Evolutionary conservation across 2,329 filamentous ascomycete species (phyloP).

Genomic region (Penicillium nordicum): DNA sequence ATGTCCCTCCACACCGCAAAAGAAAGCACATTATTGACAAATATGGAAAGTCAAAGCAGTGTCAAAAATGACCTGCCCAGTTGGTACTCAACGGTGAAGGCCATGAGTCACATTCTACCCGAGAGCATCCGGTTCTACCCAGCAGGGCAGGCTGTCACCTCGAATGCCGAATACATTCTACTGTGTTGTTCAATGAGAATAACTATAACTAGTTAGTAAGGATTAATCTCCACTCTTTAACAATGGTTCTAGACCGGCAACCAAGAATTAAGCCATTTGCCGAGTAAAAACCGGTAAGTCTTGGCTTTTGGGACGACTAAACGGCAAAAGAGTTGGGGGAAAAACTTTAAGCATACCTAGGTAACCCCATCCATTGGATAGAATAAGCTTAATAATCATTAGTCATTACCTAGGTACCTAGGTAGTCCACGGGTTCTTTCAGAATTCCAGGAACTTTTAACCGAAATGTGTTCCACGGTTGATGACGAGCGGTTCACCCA

Average conservation of each 20-base stretch:
- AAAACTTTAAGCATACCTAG: not conserved
- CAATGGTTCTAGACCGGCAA: not conserved
- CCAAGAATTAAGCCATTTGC: not conserved
- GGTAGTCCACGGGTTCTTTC: no score
- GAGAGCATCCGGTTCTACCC: not conserved
- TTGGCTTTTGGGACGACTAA: not conserved
- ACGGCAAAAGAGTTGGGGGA: not conserved
- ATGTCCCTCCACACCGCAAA: not conserved
- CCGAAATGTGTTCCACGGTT: not conserved
- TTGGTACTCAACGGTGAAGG: not conserved
- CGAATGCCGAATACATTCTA: not conserved
- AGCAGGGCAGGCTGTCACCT: not conserved
- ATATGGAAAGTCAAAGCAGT: not conserved
- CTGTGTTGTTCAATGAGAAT: not conserved
- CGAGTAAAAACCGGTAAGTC: not conserved
- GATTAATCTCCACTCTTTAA: not conserved
- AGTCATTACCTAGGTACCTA: no score
- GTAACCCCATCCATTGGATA: not conserved
- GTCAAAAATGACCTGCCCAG: not conserved
- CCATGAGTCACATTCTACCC: not conserved
- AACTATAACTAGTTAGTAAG: not conserved
- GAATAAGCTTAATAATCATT: not conserved
- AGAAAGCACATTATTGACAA: not conserved
- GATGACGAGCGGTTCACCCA: not conserved
- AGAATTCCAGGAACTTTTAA: not conserved